A percentile compares a stretch with the other conserved stretches of the same genome.
These are phyloP conservation scores for Penicillium canescens DNA, from an alignment of 495 filamentous ascomycete genomes.

Conservation along the genomic window DNA sequence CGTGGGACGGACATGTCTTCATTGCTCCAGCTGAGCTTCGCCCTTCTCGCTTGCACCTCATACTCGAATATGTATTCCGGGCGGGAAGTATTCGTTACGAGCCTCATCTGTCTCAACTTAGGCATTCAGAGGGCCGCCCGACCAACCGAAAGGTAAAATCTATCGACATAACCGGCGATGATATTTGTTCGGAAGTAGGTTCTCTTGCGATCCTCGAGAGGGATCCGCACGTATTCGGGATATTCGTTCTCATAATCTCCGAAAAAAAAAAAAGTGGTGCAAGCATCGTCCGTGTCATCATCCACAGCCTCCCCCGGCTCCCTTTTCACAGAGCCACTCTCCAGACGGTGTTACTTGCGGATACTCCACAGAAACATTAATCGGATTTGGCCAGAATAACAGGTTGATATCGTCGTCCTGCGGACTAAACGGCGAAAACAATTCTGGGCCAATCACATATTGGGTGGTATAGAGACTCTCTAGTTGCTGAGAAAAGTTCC, in stretches of 20 bases:
- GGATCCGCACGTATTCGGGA: neutral
- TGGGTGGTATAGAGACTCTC: neutral
- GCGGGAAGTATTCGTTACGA: neutral
- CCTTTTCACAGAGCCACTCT: neutral
- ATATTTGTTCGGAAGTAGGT: neutral
- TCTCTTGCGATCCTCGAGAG: neutral
- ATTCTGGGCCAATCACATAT: neutral
- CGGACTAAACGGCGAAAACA: neutral
- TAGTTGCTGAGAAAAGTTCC: neutral
- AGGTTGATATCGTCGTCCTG: neutral
- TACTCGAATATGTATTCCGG: neutral
- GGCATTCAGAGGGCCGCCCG: neutral
- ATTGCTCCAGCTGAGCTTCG: neutral
- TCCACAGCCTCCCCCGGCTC: neutral
- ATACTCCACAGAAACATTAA: neutral
- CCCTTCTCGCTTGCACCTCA: neutral
- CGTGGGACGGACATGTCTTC: neutral
- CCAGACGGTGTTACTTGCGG: neutral
- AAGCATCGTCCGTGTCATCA: neutral
- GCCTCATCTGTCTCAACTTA: neutral
- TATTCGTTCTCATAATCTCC: neutral
- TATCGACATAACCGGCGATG: neutral
- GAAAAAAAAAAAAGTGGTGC: no score
- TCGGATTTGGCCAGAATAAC: neutral
- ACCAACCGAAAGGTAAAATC: neutral